phyloP scores from a whole-genome alignment of 1,139 yeast genomes.

The Oligophagozyma castellii region DNA sequence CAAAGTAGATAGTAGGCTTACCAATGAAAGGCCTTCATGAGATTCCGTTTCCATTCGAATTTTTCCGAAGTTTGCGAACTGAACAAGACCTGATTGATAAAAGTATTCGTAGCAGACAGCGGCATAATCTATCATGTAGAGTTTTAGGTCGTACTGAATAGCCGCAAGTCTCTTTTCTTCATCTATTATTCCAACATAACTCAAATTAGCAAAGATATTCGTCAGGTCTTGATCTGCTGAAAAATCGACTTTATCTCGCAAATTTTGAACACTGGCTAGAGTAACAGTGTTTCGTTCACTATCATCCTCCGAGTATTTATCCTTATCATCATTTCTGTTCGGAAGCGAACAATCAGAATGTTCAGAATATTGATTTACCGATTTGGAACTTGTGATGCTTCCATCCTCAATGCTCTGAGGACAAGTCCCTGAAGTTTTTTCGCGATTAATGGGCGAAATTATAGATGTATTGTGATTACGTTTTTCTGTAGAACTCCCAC shows the following conservation, averaged over 20 bases:
- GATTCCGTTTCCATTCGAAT: constrained; percentile 30
- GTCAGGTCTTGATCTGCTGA: constrained; percentile 43
- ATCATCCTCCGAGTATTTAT: constrained; percentile 8
- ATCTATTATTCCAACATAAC: constrained; percentile 78
- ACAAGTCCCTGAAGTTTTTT: background rate
- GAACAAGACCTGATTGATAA: constrained; percentile 66
- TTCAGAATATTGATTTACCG: background rate
- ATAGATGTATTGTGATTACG: constrained; percentile 2
- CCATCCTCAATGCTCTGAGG: background rate
- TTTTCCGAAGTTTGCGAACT: constrained; percentile 73
- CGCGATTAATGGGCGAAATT: background rate
- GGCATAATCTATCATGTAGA: constrained; percentile 72
- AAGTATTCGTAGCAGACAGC: constrained; percentile 54
- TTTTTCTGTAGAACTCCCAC: constrained; percentile 4
- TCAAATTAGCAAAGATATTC: constrained; percentile 51
- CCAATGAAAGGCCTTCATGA: constrained; percentile 9
- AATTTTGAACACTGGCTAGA: constrained; percentile 43
- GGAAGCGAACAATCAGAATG: constrained; percentile 1
- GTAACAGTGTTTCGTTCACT: constrained; percentile 28
- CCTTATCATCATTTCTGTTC: constrained; percentile 1
- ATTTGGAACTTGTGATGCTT: background rate
- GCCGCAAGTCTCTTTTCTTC: constrained; percentile 55
- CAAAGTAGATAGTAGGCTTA: constrained; percentile 5
- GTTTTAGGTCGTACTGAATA: constrained; percentile 66
- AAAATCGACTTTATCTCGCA: constrained; percentile 38